Evolutionary conservation across 768 basidiomycete species (phyloP).

Genomic region (Agrocybe pediades): DNA sequence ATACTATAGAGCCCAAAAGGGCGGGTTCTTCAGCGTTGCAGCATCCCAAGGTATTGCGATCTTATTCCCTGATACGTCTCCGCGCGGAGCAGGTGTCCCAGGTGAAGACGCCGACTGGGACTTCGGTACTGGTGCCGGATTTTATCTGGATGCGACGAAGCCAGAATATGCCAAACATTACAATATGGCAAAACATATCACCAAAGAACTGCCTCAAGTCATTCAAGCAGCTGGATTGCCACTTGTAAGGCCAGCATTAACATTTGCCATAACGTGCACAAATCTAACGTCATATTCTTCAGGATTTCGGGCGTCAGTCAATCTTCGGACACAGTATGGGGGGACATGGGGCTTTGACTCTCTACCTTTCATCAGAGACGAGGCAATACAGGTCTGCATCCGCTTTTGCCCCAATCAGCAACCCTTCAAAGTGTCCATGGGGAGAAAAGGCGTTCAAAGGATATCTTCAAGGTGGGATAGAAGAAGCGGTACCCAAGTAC

Average conservation of each 20-base stretch:
- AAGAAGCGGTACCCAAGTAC: conserved; percentile 73
- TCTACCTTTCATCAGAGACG: conserved; percentile 78
- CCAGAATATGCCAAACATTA: conserved; percentile 74
- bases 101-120: conserved; percentile 87
- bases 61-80: conserved; percentile 95
- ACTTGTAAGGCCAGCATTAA: conserved; percentile 55
- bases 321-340: conserved; percentile 99
- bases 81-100: conserved; percentile 84
- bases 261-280: neutral
- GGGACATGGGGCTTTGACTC: conserved; percentile 90
- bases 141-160: conserved; percentile 91
- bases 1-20: conserved; percentile 78
- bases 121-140: conserved; percentile 94
- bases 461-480: conserved; percentile 75
- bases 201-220: conserved; percentile 80
- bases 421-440: conserved; percentile 88
- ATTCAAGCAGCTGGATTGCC: conserved; percentile 75
- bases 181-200: conserved; percentile 88
- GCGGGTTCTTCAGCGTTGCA: conserved; percentile 86
- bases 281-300: neutral
- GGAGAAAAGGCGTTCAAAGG: conserved; percentile 89
- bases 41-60: conserved; percentile 85
- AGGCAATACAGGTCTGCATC: conserved; percentile 84
- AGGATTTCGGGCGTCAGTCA: conserved; percentile 85
- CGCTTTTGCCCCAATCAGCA: conserved; percentile 85